phyloP scores from a whole-genome alignment of 257 asterid genomes.

The Jacaranda copaia region DNA sequence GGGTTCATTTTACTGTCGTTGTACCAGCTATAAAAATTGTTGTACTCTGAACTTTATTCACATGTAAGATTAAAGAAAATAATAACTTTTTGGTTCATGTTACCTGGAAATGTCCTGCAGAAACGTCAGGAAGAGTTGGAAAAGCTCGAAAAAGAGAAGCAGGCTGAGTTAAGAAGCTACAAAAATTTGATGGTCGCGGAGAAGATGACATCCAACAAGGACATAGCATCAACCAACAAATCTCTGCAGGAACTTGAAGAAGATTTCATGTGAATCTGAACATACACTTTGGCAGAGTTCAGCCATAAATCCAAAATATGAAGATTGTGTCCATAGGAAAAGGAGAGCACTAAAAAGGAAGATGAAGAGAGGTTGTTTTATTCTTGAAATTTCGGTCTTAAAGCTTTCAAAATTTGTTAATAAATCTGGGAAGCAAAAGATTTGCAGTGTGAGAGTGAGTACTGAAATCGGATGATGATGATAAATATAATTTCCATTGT shows the following conservation, averaged over 20 bases:
- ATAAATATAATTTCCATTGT: neutral
- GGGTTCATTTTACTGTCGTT: neutral
- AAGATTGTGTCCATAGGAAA: neutral
- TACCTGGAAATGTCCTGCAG: slow-evolving; percentile 41
- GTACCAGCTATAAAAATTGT: neutral
- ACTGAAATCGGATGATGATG: slow-evolving; percentile 24
- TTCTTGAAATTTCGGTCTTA: neutral
- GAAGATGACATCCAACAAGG: slow-evolving; percentile 88
- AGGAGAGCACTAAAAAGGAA: neutral
- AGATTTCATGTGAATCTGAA: slow-evolving; percentile 72
- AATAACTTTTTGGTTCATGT: neutral
- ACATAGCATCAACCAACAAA: slow-evolving; percentile 74
- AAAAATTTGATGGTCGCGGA: slow-evolving; percentile 89
- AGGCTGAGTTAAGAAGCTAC: slow-evolving; percentile 81
- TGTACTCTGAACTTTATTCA: neutral
- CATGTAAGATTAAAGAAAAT: neutral
- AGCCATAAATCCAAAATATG: slow-evolving; percentile 24
- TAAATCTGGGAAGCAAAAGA: slow-evolving; percentile 22
- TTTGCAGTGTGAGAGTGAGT: slow-evolving; percentile 26
- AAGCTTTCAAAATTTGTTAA: slow-evolving; percentile 32
- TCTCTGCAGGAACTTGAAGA: slow-evolving; percentile 86
- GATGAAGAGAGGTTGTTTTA: neutral
- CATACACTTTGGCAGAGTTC: slow-evolving; percentile 2
- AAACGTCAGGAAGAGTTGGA: slow-evolving; percentile 81
- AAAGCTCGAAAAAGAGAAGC: slow-evolving; percentile 78